Evolutionary conservation across 768 basidiomycete species (phyloP).

Genomic region (Rhizopogon salebrosus): DNA sequence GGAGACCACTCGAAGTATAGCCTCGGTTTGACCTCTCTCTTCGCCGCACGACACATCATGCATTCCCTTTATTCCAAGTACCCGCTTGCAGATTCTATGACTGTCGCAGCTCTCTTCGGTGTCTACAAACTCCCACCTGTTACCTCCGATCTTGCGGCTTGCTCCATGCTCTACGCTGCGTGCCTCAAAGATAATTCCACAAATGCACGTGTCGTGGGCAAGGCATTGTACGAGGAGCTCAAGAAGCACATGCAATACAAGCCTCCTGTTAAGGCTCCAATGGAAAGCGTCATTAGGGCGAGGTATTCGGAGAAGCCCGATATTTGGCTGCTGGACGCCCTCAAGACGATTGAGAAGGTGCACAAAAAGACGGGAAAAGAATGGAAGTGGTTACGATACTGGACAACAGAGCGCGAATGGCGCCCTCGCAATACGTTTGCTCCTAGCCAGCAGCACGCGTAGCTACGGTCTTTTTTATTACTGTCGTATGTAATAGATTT

Average conservation of each 20-base stretch:
- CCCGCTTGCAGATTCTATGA: slow-evolving; percentile 43
- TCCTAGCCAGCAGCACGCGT: background rate
- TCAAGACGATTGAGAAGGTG: slow-evolving; percentile 30
- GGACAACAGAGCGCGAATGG: slow-evolving; percentile 9
- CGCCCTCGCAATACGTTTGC: background rate
- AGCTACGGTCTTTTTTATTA: background rate
- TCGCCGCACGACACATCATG: slow-evolving; percentile 51
- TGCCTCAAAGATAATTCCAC: slow-evolving; percentile 43
- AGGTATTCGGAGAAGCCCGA: slow-evolving; percentile 28
- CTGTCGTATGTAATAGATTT: background rate
- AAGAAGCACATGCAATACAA: slow-evolving; percentile 24
- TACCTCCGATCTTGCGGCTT: slow-evolving; percentile 50
- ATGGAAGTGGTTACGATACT: slow-evolving; percentile 20
- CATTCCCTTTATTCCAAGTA: slow-evolving; percentile 46
- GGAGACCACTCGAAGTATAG: slow-evolving; percentile 60
- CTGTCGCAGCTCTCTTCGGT: slow-evolving; percentile 49
- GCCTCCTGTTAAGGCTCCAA: slow-evolving; percentile 13
- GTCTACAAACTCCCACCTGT: slow-evolving; percentile 50
- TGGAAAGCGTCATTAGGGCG: slow-evolving; percentile 14
- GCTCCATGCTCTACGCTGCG: slow-evolving; percentile 51
- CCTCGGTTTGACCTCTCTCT: slow-evolving; percentile 40
- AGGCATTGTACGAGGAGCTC: slow-evolving; percentile 38
- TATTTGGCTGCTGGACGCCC: slow-evolving; percentile 32
- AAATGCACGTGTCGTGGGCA: slow-evolving; percentile 36
- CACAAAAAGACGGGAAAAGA: slow-evolving; percentile 24